Percentiles rank a stretch among this genome's conserved stretches.
Conservation (phyloP, 352 stramenopile genomes). For the Pythium biforme region DNA sequence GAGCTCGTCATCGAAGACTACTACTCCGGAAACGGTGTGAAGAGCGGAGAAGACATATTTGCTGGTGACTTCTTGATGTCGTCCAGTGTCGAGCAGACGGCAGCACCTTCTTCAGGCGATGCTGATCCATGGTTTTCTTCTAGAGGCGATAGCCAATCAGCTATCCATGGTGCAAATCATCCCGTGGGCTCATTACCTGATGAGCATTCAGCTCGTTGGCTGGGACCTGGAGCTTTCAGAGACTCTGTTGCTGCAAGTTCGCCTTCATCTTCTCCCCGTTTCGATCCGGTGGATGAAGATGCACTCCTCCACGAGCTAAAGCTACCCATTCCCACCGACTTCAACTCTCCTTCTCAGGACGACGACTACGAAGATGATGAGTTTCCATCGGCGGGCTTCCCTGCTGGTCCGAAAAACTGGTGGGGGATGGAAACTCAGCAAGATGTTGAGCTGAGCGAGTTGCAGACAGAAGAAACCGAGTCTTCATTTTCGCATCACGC, state of each 20-base stretch:
- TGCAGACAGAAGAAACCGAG: constrained; percentile 73
- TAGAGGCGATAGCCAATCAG: background rate
- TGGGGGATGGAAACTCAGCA: constrained; percentile 54
- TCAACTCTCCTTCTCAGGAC: constrained; percentile 15
- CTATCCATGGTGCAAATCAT: constrained; percentile 21
- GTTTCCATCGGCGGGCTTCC: constrained; percentile 52
- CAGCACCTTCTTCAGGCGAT: background rate
- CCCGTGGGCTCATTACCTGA: constrained; percentile 42
- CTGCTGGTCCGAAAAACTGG: constrained; percentile 70
- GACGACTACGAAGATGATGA: constrained; percentile 39
- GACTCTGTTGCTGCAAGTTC: constrained; percentile 17
- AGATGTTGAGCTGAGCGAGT: constrained; percentile 72
- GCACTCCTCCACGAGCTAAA: constrained; percentile 10
- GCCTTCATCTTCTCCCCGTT: constrained; percentile 30
- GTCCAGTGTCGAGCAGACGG: constrained; percentile 20
- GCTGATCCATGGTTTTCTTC: constrained; percentile 71
- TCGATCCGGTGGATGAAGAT: constrained; percentile 56
- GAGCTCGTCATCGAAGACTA: constrained; percentile 88
- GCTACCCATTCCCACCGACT: background rate
- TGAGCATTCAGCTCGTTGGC: constrained; percentile 66
- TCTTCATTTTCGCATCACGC: constrained; percentile 67
- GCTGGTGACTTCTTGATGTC: constrained; percentile 66
- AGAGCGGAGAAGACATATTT: background rate
- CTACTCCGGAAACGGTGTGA: constrained; percentile 42
- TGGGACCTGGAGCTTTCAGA: constrained; percentile 28